Base-by-base conservation (phyloP, 805 yeast species). In the Suhomyces tanzawaensis region DNA sequence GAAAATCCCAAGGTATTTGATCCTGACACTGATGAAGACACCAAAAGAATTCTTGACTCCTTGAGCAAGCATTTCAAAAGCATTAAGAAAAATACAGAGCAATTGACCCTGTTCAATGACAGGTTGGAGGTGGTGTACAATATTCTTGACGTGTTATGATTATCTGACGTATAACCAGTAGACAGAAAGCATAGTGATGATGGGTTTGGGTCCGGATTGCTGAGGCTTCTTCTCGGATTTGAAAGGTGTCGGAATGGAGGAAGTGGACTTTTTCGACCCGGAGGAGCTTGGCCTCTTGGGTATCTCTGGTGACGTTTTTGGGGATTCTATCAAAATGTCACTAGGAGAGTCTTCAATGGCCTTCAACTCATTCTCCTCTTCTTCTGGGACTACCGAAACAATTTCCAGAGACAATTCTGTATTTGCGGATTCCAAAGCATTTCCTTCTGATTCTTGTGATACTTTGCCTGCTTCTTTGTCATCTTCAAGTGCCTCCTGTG, bases 161-260 rank as follows among this genome's bases (percentile, higher is more conserved):
- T 15, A 33, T 16, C 34, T 31, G 16, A 27, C 30, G 24, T 21
- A 37, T 25, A 38, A 27, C 62, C 57, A 57, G 36, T 41, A 58
- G 9, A 42, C 31, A 9, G 42, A 24, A 22, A 30, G 23, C 30
- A 37, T 29, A 12, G 30, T 26, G 23, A 18, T 23, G n/a, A 13
- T 24, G 14, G 24, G 6, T 21, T 6, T n/a, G 14, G 34, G 14
- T 9, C 33, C 24, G 12, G 29, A 28, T 22, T n/a, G 4, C 27
- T 12, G 9, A 7, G 19, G 16, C 16, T 22, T 29, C 38, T 8
- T 22, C 17, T 16, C 14, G 11, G 24, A n/a, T n/a, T 14, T 24
- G 11, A 12, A 22, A 22, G 12, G 25, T 8, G 25, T 12, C 25
- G 25, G 25, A 8, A 8, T n/a, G n/a, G n/a, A n/a, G n/a, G n/a